Conservation (phyloP, 2,329 filamentous ascomycete genomes). For the Furcasterigmium furcatum region DNA sequence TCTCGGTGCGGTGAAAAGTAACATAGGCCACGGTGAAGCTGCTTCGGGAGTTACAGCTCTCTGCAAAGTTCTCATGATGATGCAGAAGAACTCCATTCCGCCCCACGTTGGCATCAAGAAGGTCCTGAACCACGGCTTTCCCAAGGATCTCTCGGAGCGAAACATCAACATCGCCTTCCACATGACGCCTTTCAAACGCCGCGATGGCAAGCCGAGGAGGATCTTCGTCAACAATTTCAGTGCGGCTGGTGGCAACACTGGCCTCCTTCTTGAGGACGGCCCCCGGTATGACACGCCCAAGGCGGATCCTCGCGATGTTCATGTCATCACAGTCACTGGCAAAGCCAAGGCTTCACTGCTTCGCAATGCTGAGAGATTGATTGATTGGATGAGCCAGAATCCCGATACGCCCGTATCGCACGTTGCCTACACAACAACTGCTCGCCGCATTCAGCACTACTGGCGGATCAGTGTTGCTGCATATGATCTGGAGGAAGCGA, state of each 20-base stretch:
- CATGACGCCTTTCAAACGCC: slow-evolving; percentile 45
- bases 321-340: slow-evolving; percentile 57
- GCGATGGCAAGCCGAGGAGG: slow-evolving; percentile 40
- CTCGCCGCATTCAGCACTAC: slow-evolving; percentile 53
- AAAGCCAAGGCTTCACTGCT: slow-evolving; percentile 54
- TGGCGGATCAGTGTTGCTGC: slow-evolving; percentile 40
- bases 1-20: slow-evolving; percentile 62
- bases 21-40: slow-evolving; percentile 61
- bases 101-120: slow-evolving; percentile 67
- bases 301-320: slow-evolving; percentile 49
- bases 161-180: slow-evolving; percentile 58
- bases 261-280: slow-evolving; percentile 61
- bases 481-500: slow-evolving; percentile 36
- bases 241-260: slow-evolving; percentile 70
- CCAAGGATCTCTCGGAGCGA: slow-evolving; percentile 51
- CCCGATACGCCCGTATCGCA: slow-evolving; percentile 51
- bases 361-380: slow-evolving; percentile 53
- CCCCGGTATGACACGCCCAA: slow-evolving; percentile 42
- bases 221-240: slow-evolving; percentile 67
- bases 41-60: slow-evolving; percentile 61
- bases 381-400: slow-evolving; percentile 49
- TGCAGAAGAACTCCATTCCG: slow-evolving; percentile 59
- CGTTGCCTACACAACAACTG: slow-evolving; percentile 66
- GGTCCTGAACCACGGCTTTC: slow-evolving; percentile 58
- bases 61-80: slow-evolving; percentile 63